These are phyloP conservation scores for Aspergillus panamensis DNA, from an alignment of 495 filamentous ascomycete genomes.

Conservation along the genomic window DNA sequence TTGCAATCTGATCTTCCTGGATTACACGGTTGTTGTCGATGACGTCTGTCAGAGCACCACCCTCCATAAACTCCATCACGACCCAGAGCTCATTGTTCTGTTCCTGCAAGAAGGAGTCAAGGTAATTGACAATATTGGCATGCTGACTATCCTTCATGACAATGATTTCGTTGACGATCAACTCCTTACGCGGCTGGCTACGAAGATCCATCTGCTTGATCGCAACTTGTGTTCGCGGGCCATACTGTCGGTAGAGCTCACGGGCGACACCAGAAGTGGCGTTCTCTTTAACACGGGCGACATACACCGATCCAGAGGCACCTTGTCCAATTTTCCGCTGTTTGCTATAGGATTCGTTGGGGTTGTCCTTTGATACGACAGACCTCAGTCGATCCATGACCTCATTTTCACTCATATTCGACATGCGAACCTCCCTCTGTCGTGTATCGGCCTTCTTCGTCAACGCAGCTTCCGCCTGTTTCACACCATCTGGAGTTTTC, in stretches of 20 bases:
- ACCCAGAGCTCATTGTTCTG: conserved; percentile 94
- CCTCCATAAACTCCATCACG: conserved; percentile 99
- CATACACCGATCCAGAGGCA: conserved; percentile 96
- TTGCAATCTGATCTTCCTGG: conserved; percentile 93
- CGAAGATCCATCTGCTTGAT: conserved; percentile 99
- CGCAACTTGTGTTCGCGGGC: conserved; percentile 76
- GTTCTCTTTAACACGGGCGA: conserved; percentile 82
- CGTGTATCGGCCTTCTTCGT: conserved; percentile 70
- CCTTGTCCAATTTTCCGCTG: conserved; percentile 99
- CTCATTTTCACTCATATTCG: conserved; percentile 91
- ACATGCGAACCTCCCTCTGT: conserved; percentile 92
- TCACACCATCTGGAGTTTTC: conserved; percentile 58
- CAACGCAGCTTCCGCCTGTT: conserved; percentile 77
- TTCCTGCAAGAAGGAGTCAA: conserved; percentile 93
- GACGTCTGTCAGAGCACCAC: conserved; percentile 93
- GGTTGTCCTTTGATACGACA: conserved; percentile 89
- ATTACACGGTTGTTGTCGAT: conserved; percentile 94
- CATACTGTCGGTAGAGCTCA: conserved; percentile 64
- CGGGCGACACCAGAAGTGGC: conserved; percentile 63
- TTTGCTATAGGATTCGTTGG: conserved; percentile 89
- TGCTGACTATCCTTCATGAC: conserved; percentile 99
- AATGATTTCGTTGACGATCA: conserved; percentile 99
- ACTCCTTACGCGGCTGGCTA: conserved; percentile 93
- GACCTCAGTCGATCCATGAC: conserved; percentile 93
- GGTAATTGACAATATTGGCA: conserved; percentile 97